Evolutionary conservation across 257 asterid species (phyloP), one percentile per base, ranked within the genome.

Genomic region (Asclepias syriaca): DNA sequence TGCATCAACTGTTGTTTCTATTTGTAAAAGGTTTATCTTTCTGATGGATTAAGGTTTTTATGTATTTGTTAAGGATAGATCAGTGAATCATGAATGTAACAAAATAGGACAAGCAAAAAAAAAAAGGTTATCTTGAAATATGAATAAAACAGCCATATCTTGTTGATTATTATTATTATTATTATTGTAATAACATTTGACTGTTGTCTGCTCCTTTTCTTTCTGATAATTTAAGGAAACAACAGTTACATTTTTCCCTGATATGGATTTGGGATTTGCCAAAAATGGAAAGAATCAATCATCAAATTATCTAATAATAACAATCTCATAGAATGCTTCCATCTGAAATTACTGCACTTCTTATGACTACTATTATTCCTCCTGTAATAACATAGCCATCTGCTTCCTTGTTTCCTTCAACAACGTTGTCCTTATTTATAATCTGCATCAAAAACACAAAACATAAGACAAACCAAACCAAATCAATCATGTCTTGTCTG

Each of bases 341-440:
- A 78, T 92, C 83, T 74, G 84, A 89, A 65, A 92, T 92, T 7
- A 82, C 74, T 68, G 94, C 96, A 71, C 76, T 83, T 69, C 86
- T 87, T 72, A 90, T 19, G 37, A 90, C 71, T 13, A 90, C 88
- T 71, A 87, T 66, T 68, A 88, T 84, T 68, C 96, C 96, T 76
- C 74, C 85, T 34, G 83, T 81, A 58, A 90, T 87, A 63, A 88
- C 79, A 46, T 85, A 87, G 0, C 96, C 98, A 29, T 85, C 65
- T 75, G 75, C 88, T 81, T 92, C 96, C 71, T 77, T 86, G 78
- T 81, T 79, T 40, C 85, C 89, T 55, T 92, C 98, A 21, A 81
- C 80, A 77, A 92, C 96, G 65, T 80, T 84, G 58, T 90, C 96
- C 81, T 77, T 90, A 66, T 92, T 90, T 80, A 85, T 73, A 3